Conservation (phyloP, 352 stramenopile species). For the Thalassiosira hispida region DNA sequence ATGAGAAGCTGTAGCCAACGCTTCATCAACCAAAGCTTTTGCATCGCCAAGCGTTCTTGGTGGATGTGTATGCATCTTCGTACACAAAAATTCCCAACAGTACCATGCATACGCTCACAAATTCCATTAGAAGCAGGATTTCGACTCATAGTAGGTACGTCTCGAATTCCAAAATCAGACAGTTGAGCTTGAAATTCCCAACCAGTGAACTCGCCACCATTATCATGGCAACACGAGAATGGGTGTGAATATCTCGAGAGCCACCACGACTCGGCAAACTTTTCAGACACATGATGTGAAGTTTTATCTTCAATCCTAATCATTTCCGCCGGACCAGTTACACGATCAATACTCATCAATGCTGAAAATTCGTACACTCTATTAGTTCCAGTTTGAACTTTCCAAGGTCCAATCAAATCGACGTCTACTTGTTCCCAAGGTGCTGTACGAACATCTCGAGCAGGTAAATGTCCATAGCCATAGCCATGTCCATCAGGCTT, state of each 20-base stretch:
- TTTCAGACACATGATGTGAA: constrained; percentile 16
- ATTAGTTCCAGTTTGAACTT: neutral
- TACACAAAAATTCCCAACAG: constrained; percentile 49
- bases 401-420: constrained; percentile 50
- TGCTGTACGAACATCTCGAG: constrained; percentile 4
- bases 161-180: constrained; percentile 24
- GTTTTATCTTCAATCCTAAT: constrained; percentile 46
- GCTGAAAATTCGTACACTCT: constrained; percentile 30
- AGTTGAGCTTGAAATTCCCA: constrained; percentile 41
- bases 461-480: constrained; percentile 21
- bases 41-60: constrained; percentile 29
- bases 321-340: constrained; percentile 54
- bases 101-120: constrained; percentile 45
- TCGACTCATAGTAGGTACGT: constrained; percentile 34
- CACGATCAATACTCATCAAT: constrained; percentile 52
- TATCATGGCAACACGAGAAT: constrained; percentile 37
- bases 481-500: constrained; percentile 27
- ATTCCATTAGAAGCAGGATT: constrained; percentile 60
- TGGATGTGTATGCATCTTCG: constrained; percentile 29
- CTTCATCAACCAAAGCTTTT: constrained; percentile 49
- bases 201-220: constrained; percentile 57
- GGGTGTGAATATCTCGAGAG: constrained; percentile 44
- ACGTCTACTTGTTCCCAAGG: constrained; percentile 48
- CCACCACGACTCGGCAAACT: constrained; percentile 44
- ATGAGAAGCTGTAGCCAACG: constrained; percentile 44